Evolutionary conservation across 176 grass and related monocot species (phyloP).

Genomic region (Musa acuminata): DNA sequence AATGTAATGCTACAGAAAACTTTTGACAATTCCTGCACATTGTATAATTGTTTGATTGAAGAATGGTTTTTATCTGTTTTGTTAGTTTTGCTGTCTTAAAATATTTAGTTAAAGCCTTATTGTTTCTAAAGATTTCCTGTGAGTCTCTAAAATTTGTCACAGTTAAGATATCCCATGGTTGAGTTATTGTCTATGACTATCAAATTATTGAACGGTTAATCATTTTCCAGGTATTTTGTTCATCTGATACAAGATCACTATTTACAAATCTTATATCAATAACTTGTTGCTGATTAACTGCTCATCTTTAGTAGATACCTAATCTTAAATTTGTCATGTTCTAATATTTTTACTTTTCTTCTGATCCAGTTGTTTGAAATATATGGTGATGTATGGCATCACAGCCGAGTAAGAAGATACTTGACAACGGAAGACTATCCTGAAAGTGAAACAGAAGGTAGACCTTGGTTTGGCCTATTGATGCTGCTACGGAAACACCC

Average conservation of each 20-base stretch:
- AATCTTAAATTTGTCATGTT: neutral
- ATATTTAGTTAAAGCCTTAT: no score
- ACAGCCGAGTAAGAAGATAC: conserved; percentile 5
- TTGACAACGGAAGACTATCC: neutral
- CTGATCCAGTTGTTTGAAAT: conserved; percentile 5
- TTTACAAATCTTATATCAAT: neutral
- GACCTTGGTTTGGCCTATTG: conserved; percentile 6
- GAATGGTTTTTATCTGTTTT: no score
- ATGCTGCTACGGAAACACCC: conserved; percentile 6
- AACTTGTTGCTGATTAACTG: neutral
- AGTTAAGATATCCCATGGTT: no score
- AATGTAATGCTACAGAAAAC: no score
- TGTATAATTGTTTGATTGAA: no score
- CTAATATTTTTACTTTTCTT: neutral
- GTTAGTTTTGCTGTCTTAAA: no score
- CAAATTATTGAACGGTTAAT: no score
- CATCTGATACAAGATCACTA: neutral
- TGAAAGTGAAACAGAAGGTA: neutral
- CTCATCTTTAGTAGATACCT: neutral
- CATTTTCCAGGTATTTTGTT: neutral
- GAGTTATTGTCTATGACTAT: no score
- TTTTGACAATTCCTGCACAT: no score
- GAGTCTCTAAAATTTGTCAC: no score
- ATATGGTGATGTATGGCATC: neutral
- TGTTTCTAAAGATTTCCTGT: no score